Evolutionary conservation across 2,329 filamentous ascomycete genomes (phyloP), one percentile per base, ranked within the genome.

Genomic region (Nothophoma quercina): DNA sequence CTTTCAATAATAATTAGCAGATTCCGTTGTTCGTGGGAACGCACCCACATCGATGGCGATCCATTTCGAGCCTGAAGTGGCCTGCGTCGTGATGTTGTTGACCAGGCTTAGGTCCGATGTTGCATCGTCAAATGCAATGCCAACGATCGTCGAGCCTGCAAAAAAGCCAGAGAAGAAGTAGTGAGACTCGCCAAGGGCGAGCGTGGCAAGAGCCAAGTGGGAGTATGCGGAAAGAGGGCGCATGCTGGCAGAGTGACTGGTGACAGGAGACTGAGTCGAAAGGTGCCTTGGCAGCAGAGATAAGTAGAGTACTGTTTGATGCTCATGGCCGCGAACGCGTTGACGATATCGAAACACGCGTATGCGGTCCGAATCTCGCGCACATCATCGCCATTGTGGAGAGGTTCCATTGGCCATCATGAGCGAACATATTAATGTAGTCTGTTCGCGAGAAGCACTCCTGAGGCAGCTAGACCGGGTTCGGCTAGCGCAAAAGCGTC

Each of bases 131-230:
- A 55, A 55, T n/a, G 45, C 39, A 8, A 55, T 28, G 6, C 40
- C 51, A 8, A 50, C 25, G 2, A 51, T 45, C 6, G 46, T 46
- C 21, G 32, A 33, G 8, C 40, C 46, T 15, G 45, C 21, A 25
- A 51, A 42, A 32, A 45, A 45, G 16, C 51, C 40, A 10, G 45
- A 39, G 21, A 55, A 46, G 16, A 55, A 50, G 26, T 50, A 45
- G 15, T 55, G 51, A 5, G 39, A 34, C 6, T 49, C 34, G 16
- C 15, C 45, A 12, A 51, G 25, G 29, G 26, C 45, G 19, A 34
- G 26, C 10, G 51, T 32, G 7, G 40, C 26, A 30, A 55, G 30
- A 1, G 21, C 28, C 25, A 39, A 35, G 19, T 35, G 12, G 13
- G 18, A 13, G 15, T 40, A 12, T 13, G n/a, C 21, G 10, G 2